Conservation (phyloP, 2,329 filamentous ascomycete genomes). For the Domatiomyces catenatus region DNA sequence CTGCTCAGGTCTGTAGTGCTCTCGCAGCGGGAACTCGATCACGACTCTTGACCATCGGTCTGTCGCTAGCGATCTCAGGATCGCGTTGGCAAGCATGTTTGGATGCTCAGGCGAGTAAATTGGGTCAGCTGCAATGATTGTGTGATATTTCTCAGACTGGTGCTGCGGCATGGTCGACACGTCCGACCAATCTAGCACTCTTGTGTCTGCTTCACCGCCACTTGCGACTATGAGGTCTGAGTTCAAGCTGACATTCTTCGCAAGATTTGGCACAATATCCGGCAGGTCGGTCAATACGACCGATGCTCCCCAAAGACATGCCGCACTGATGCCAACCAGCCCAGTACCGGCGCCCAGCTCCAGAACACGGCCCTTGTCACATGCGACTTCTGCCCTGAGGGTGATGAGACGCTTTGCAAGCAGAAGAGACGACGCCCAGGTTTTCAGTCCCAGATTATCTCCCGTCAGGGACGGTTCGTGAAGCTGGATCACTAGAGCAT, state of each 20-base stretch:
- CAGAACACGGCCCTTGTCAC: conserved; percentile 32
- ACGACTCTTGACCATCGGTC: conserved; percentile 48
- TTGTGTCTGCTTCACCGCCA: conserved; percentile 36
- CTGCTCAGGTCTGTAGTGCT: conserved; percentile 49
- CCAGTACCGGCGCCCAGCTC: conserved; percentile 86
- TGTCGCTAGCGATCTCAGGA: conserved; percentile 50
- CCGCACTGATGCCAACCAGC: conserved; percentile 74
- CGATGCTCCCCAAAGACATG: conserved; percentile 48
- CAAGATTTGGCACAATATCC: conserved; percentile 66
- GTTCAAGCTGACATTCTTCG: conserved; percentile 57
- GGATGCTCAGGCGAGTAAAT: conserved; percentile 80
- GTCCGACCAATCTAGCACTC: conserved; percentile 56
- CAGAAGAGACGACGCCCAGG: conserved; percentile 83
- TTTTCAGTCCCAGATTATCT: conserved; percentile 83
- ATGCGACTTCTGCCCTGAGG: conserved; percentile 17
- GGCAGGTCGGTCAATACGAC: conserved; percentile 72
- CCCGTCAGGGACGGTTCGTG: conserved; percentile 77
- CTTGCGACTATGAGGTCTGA: conserved; percentile 36
- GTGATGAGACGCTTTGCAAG: conserved; percentile 54
- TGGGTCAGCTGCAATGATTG: conserved; percentile 73
- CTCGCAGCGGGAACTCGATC: conserved; percentile 66
- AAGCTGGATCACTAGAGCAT: conserved; percentile 50
- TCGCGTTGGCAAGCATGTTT: conserved; percentile 52
- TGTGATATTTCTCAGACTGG: conserved; percentile 31
- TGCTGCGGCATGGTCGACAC: conserved; percentile 19